Percentiles rank a stretch among this genome's conserved stretches.
These are phyloP conservation scores for Pinus tabuliformis DNA, from an alignment of 75 land plant genomes.

Conservation along the genomic window DNA sequence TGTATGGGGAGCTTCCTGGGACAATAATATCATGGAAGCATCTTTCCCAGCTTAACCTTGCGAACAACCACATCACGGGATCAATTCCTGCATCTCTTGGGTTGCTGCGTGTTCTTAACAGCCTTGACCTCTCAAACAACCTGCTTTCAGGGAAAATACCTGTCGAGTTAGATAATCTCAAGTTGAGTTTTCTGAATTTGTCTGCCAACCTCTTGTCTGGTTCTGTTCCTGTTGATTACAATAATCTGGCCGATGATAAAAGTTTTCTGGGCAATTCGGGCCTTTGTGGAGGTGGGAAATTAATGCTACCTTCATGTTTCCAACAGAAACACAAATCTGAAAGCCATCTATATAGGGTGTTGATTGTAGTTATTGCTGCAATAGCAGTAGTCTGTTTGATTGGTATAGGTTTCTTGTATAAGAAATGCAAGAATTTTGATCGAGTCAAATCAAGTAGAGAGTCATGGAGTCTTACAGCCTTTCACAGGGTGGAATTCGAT, in stretches of 20 bases:
- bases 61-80: conserved; percentile 29
- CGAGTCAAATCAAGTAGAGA: not conserved
- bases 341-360: not conserved
- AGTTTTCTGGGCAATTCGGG: not conserved
- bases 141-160: conserved; percentile 61
- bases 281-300: not conserved
- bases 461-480: conserved; percentile 75
- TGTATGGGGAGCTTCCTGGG: conserved; percentile 19
- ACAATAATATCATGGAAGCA: conserved; percentile 12
- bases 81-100: conserved; percentile 22
- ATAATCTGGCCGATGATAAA: not conserved
- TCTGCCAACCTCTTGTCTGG: not conserved
- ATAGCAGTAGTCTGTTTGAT: not conserved
- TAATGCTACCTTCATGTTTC: not conserved
- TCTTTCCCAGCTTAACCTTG: conserved; percentile 18
- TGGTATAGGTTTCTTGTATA: too few relatives aligned
- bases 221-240: not conserved
- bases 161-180: not conserved
- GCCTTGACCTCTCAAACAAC: conserved; percentile 69
- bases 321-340: not conserved
- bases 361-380: not conserved
- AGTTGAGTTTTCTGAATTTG: not conserved
- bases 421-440: too few relatives aligned
- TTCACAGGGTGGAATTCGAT: conserved; percentile 67
- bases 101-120: conserved; percentile 10